Evolutionary conservation across 2,329 filamentous ascomycete species (phyloP).

Genomic region (Scorias spongiosa): DNA sequence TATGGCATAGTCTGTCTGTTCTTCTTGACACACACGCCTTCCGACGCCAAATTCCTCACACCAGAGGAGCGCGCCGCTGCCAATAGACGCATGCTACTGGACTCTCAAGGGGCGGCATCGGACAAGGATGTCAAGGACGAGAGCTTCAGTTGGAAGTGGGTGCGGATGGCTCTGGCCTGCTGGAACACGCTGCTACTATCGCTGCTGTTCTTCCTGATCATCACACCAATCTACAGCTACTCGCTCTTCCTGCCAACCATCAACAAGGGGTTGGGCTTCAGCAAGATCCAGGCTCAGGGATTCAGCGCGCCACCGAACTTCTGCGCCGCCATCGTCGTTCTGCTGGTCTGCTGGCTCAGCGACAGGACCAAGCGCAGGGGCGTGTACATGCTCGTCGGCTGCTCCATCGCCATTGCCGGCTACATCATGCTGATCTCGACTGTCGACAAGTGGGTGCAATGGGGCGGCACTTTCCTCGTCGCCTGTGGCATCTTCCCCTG

Average conservation of each 20-base stretch:
- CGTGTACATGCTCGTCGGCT: slow-evolving; percentile 8
- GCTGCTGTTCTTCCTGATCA: slow-evolving; percentile 11
- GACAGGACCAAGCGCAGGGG: slow-evolving; percentile 23
- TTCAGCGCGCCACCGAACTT: slow-evolving; percentile 25
- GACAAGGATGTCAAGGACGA: slow-evolving; percentile 8
- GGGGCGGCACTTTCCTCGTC: slow-evolving; percentile 17
- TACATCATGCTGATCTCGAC: slow-evolving; percentile 11
- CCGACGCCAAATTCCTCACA: slow-evolving; percentile 44
- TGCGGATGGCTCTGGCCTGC: slow-evolving; percentile 9
- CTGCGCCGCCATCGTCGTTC: slow-evolving; percentile 19
- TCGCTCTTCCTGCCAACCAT: slow-evolving; percentile 20
- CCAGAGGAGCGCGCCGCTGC: slow-evolving; percentile 34
- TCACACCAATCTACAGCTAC: slow-evolving; percentile 16
- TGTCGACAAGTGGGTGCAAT: slow-evolving; percentile 2
- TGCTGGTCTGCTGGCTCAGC: slow-evolving; percentile 23
- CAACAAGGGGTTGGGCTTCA: slow-evolving; percentile 3
- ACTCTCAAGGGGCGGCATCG: slow-evolving; percentile 9
- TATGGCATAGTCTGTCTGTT: slow-evolving; percentile 39
- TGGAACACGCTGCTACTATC: slow-evolving; percentile 11
- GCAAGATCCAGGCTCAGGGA: slow-evolving; percentile 15
- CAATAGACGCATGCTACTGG: slow-evolving; percentile 12
- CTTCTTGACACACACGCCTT: slow-evolving; percentile 49
- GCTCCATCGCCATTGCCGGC: slow-evolving; percentile 9
- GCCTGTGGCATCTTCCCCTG: slow-evolving; percentile 16
- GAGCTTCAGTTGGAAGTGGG: slow-evolving; percentile 12